Percentiles rank a stretch among this genome's conserved stretches.
Evolutionary conservation across 768 basidiomycete species (phyloP).

Genomic region (Cystobasidium tubakii): DNA sequence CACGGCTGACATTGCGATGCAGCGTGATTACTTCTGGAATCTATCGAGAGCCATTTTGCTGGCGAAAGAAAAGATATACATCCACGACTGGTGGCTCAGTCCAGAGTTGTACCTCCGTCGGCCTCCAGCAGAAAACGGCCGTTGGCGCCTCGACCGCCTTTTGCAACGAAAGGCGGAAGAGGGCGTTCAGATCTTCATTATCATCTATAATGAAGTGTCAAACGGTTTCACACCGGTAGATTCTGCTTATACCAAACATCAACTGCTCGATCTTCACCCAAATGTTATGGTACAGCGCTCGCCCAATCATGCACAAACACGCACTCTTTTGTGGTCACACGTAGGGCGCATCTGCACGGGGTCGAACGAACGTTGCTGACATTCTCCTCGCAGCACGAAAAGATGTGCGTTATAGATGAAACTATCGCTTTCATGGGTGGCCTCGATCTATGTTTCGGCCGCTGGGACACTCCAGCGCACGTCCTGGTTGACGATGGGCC

Average conservation of each 20-base stretch:
- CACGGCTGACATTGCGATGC: too few species aligned
- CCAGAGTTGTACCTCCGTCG: conserved; percentile 70
- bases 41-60: conserved; percentile 81
- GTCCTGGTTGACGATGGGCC: conserved; percentile 71
- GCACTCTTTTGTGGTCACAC: conserved; percentile 98
- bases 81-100: conserved; percentile 95
- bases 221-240: conserved; percentile 66
- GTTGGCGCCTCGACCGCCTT: conserved; percentile 66
- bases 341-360: conserved; percentile 53
- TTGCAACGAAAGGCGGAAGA: conserved; percentile 86
- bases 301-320: conserved; percentile 93
- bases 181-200: conserved; percentile 91
- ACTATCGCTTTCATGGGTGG: conserved; percentile 98
- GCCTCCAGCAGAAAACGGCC: conserved; percentile 71
- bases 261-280: conserved; percentile 68
- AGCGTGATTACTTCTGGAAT: conserved; percentile 99
- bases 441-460: conserved; percentile 84
- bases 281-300: conserved; percentile 88
- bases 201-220: conserved; percentile 84
- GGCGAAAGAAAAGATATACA: conserved; percentile 56
- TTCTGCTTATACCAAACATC: conserved; percentile 75
- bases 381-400: conserved; percentile 68
- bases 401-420: conserved; percentile 93
- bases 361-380: neutral
- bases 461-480: conserved; percentile 97